phyloP scores from a whole-genome alignment of 2,329 filamentous ascomycete species.

The Sclerotinia glacialis region DNA sequence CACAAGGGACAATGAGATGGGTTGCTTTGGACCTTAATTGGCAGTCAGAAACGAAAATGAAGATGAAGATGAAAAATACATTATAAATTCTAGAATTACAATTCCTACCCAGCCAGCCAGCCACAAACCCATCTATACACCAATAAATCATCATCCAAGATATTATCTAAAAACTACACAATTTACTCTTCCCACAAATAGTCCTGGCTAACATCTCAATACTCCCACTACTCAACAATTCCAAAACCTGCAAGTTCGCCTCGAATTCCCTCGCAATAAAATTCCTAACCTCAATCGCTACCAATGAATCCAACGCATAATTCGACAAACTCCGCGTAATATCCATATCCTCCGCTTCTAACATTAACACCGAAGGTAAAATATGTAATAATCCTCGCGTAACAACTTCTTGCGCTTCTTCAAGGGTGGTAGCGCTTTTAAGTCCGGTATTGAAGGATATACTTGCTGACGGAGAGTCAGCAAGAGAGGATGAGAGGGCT shows the following conservation, averaged over 20 bases:
- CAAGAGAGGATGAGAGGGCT: conserved; percentile 34
- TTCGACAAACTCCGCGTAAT: conserved; percentile 45
- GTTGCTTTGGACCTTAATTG: neutral
- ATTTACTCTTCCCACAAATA: conserved; percentile 46
- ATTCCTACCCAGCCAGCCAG: neutral
- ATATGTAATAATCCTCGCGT: conserved; percentile 48
- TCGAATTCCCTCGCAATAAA: conserved; percentile 45
- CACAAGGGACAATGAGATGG: neutral
- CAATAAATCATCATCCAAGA: neutral
- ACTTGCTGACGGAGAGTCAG: conserved; percentile 28
- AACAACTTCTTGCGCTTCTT: conserved; percentile 48
- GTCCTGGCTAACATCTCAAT: conserved; percentile 49
- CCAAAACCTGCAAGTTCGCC: conserved; percentile 49
- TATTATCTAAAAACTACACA: conserved; percentile 29
- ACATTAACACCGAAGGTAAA: conserved; percentile 49
- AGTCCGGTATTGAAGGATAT: conserved; percentile 47
- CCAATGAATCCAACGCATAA: conserved; percentile 42
- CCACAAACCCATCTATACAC: neutral
- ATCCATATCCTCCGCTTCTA: conserved; percentile 50
- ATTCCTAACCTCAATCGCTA: conserved; percentile 39
- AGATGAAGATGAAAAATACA: neutral
- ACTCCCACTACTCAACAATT: conserved; percentile 52
- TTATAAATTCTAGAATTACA: conserved; percentile 2
- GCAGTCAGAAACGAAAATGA: neutral
- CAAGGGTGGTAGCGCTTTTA: conserved; percentile 44